Conservation (phyloP, 2,329 filamentous ascomycete genomes). For the Keithomyces neogunnii region DNA sequence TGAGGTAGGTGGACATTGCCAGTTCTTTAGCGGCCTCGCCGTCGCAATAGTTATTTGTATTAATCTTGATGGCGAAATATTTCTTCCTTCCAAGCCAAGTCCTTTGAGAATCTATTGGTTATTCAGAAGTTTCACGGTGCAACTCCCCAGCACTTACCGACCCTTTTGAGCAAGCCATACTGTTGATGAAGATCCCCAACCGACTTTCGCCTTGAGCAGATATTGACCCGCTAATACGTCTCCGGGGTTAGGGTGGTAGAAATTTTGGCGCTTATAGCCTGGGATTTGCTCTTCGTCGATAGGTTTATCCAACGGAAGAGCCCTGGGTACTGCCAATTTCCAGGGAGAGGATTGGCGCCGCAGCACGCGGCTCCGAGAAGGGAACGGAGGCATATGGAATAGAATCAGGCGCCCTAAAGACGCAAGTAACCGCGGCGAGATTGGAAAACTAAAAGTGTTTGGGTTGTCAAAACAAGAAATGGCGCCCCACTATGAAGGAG, state of each 20-base stretch:
- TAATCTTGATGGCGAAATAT: slow-evolving; percentile 16
- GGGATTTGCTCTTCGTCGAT: slow-evolving; percentile 2
- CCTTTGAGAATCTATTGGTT: not conserved
- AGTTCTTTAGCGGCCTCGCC: slow-evolving; percentile 13
- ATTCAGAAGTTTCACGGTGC: not conserved
- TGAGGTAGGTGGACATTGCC: slow-evolving; percentile 5
- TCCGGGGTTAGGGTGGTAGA: slow-evolving; percentile 4
- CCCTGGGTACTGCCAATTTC: not conserved
- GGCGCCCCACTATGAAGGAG: too few relatives aligned
- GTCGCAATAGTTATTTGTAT: slow-evolving; percentile 12
- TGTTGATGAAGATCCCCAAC: slow-evolving; percentile 3
- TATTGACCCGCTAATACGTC: not conserved
- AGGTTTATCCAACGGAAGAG: not conserved
- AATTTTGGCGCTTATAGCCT: not conserved
- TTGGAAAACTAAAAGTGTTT: too few relatives aligned
- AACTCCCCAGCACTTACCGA: not conserved
- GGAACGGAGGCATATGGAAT: not conserved
- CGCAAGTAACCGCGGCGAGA: too few relatives aligned
- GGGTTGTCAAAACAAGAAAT: too few relatives aligned
- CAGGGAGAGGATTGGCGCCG: not conserved
- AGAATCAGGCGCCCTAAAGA: not conserved
- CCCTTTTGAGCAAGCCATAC: slow-evolving; percentile 2
- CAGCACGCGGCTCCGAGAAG: not conserved
- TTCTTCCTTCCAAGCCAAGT: slow-evolving; percentile 5
- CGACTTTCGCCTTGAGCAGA: slow-evolving; percentile 1